Percentiles rank a stretch among this genome's conserved stretches.
These are phyloP conservation scores for Globisporangium emineosum DNA, from an alignment of 352 stramenopile species.

Conservation along the genomic window DNA sequence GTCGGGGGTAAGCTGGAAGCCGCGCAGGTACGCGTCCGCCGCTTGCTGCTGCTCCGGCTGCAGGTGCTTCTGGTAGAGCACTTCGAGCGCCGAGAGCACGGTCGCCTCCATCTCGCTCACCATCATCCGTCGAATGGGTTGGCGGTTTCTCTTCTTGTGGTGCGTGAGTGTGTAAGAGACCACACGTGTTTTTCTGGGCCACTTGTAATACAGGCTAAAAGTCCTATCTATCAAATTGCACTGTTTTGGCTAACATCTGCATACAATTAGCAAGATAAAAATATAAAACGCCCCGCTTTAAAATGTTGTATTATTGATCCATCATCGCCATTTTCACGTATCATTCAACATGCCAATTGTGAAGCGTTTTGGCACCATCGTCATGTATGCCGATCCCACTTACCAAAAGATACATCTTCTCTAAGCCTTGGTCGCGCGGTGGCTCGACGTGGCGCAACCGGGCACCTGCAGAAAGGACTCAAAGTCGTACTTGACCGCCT, in stretches of 20 bases:
- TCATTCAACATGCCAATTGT: not conserved
- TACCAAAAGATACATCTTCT: not conserved
- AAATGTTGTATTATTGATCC: no score
- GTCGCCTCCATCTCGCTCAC: slow-evolving; percentile 20
- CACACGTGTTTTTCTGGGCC: no score
- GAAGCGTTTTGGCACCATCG: not conserved
- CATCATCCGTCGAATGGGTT: not conserved
- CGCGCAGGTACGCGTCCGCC: slow-evolving; percentile 72
- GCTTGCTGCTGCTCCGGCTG: slow-evolving; percentile 53
- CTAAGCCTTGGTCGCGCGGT: slow-evolving; percentile 65
- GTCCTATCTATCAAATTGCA: no score
- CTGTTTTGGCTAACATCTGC: no score
- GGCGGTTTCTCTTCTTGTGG: not conserved
- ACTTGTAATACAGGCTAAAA: no score
- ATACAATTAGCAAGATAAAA: no score
- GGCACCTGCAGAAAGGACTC: slow-evolving; percentile 91
- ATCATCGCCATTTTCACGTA: no score
- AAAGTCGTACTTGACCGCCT: slow-evolving; percentile 93
- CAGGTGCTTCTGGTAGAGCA: slow-evolving; percentile 59
- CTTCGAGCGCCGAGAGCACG: slow-evolving; percentile 48
- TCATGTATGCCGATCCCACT: not conserved
- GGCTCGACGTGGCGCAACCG: slow-evolving; percentile 79
- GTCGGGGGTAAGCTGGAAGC: slow-evolving; percentile 75
- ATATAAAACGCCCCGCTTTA: no score
- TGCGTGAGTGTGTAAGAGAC: not conserved